phyloP scores from a whole-genome alignment of 306 rosid species.

The Pyrus bretschneideri region DNA sequence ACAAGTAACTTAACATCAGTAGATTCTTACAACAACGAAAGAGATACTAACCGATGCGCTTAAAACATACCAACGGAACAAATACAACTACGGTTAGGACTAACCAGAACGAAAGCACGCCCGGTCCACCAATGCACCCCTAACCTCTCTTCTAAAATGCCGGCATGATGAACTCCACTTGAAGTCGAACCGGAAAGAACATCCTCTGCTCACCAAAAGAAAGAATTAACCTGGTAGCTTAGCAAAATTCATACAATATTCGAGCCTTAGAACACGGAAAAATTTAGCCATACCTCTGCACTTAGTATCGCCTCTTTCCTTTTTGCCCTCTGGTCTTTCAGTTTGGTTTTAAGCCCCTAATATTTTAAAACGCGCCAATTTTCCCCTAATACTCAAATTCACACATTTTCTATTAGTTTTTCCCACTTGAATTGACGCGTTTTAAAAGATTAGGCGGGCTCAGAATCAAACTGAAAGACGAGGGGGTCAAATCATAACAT shows the following conservation, averaged over 20 bases:
- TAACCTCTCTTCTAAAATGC: conserved; percentile 31
- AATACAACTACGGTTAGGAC: conserved; percentile 17
- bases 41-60: conserved; percentile 28
- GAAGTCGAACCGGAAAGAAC: conserved; percentile 29
- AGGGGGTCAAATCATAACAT: not conserved
- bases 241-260: not conserved
- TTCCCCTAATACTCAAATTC: no score
- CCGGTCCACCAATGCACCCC: conserved; percentile 41
- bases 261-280: not conserved
- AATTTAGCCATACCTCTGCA: no score
- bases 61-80: conserved; percentile 26
- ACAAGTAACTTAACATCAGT: not conserved
- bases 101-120: conserved; percentile 26
- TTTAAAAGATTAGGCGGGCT: no score
- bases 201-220: conserved; percentile 13
- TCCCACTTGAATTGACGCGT: no score
- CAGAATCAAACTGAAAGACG: no score
- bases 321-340: no score
- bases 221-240: not conserved
- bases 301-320: no score
- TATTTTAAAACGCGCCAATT: no score
- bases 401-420: no score
- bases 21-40: not conserved
- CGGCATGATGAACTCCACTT: conserved; percentile 26
- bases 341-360: no score